Conservation (phyloP, 2,329 filamentous ascomycete genomes). For the Pseudocercospora pini-densiflorae region DNA sequence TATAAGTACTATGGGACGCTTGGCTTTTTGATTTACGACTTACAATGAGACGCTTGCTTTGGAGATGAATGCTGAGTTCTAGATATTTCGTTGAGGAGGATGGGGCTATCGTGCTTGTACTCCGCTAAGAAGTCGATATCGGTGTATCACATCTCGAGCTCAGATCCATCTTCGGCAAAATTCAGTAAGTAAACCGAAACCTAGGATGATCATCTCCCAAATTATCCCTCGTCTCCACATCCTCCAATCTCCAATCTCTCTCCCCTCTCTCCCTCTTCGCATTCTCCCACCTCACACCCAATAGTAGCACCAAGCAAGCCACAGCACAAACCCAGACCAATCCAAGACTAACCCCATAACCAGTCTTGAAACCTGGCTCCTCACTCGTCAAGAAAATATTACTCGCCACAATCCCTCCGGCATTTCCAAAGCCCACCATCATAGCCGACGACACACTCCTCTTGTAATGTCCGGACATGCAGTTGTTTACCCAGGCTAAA, state of each 20-base stretch:
- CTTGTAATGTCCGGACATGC: constrained; percentile 63
- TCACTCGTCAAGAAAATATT: constrained; percentile 58
- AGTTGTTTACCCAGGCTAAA: constrained; percentile 62
- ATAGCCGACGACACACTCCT: constrained; percentile 58
- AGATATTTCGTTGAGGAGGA: too few species aligned
- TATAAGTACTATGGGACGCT: too few species aligned
- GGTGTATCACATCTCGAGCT: too few species aligned
- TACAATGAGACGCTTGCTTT: too few species aligned
- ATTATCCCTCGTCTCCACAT: neutral
- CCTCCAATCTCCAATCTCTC: constrained; percentile 45
- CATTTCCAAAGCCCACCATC: constrained; percentile 57
- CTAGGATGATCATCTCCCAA: neutral
- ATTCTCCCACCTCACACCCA: constrained; percentile 52
- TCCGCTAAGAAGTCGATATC: too few species aligned
- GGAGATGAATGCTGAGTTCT: too few species aligned
- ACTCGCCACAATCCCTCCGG: constrained; percentile 55
- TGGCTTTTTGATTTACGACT: too few species aligned
- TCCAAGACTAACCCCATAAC: constrained; percentile 55
- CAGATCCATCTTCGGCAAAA: neutral
- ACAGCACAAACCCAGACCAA: constrained; percentile 52
- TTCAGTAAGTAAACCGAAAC: neutral
- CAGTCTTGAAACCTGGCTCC: constrained; percentile 55
- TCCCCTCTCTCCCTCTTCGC: constrained; percentile 52
- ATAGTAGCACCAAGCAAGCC: constrained; percentile 46
- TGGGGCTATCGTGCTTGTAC: too few species aligned